Conservation (phyloP, 2,329 filamentous ascomycete species). For the Calonectria hongkongensis region DNA sequence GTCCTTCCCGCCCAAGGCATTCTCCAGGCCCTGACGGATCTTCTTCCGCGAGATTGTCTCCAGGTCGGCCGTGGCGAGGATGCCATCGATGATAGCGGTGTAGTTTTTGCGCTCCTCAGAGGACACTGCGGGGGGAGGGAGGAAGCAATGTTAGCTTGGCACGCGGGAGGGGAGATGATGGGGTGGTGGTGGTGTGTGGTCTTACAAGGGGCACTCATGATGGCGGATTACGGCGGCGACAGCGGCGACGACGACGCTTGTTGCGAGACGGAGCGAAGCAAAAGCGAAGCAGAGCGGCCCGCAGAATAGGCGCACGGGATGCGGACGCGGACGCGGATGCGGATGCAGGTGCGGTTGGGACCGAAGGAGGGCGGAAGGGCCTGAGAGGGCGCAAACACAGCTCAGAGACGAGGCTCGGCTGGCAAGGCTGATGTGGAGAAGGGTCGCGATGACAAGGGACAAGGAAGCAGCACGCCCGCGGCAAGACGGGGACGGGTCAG, state of each 20-base stretch:
- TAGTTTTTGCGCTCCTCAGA: slow-evolving; percentile 71
- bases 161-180: slow-evolving; percentile 16
- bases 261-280: slow-evolving; percentile 26
- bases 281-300: slow-evolving; percentile 17
- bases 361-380: slow-evolving; percentile 20
- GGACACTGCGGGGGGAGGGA: slow-evolving; percentile 63
- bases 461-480: slow-evolving; percentile 10
- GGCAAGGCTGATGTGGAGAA: slow-evolving; percentile 31
- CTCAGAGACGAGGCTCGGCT: slow-evolving; percentile 30
- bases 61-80: slow-evolving; percentile 75
- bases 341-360: slow-evolving; percentile 39
- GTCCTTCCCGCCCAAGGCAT: slow-evolving; percentile 73
- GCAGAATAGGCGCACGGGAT: slow-evolving; percentile 23
- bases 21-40: slow-evolving; percentile 74
- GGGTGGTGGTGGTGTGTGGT: slow-evolving; percentile 30
- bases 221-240: slow-evolving; percentile 35
- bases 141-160: slow-evolving; percentile 33
- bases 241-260: slow-evolving; percentile 3
- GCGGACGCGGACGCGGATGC: slow-evolving; percentile 30
- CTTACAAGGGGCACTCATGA: slow-evolving; percentile 55
- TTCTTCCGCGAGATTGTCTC: slow-evolving; percentile 79
- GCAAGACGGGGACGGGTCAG: not conserved
- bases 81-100: slow-evolving; percentile 76
- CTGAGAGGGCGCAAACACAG: slow-evolving; percentile 34
- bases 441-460: slow-evolving; percentile 25